These are phyloP conservation scores for Lentinus tigrinus DNA, from an alignment of 768 basidiomycete genomes.

Conservation along the genomic window DNA sequence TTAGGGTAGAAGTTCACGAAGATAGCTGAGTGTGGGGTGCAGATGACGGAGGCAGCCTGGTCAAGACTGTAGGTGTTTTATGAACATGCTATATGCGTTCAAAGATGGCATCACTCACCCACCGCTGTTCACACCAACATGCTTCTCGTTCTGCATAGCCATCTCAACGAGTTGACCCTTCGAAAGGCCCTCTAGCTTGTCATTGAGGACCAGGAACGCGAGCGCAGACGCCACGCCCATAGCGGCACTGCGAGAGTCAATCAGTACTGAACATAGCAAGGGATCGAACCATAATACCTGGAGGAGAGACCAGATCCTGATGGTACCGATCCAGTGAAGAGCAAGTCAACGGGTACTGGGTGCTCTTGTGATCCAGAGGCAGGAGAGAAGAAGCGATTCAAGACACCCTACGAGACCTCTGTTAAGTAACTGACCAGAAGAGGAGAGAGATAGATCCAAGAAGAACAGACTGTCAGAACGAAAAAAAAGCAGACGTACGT, in stretches of 20 bases:
- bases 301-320: slow-evolving; percentile 86
- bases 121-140: slow-evolving; percentile 81
- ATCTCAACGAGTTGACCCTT: slow-evolving; percentile 77
- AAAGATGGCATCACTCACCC: slow-evolving; percentile 47
- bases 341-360: slow-evolving; percentile 66
- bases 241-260: slow-evolving; percentile 58
- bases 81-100: neutral
- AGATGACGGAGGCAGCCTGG: slow-evolving; percentile 86
- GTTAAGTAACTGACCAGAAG: neutral
- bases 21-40: slow-evolving; percentile 64
- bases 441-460: too few species aligned
- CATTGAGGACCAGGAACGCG: slow-evolving; percentile 76
- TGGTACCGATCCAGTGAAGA: slow-evolving; percentile 82
- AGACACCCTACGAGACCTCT: slow-evolving; percentile 50
- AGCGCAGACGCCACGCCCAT: slow-evolving; percentile 88
- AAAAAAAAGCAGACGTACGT: slow-evolving; percentile 45
- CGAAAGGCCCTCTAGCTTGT: slow-evolving; percentile 50
- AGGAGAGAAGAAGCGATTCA: slow-evolving; percentile 54
- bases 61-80: slow-evolving; percentile 60
- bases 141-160: slow-evolving; percentile 81
- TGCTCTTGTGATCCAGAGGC: slow-evolving; percentile 17
- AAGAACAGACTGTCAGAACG: neutral
- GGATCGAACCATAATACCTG: slow-evolving; percentile 2
- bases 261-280: neutral
- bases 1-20: slow-evolving; percentile 82